Evolutionary conservation across 805 yeast genomes (phyloP), one percentile per base, ranked within the genome.

Genomic region (Cyberlindnera amylophila): DNA sequence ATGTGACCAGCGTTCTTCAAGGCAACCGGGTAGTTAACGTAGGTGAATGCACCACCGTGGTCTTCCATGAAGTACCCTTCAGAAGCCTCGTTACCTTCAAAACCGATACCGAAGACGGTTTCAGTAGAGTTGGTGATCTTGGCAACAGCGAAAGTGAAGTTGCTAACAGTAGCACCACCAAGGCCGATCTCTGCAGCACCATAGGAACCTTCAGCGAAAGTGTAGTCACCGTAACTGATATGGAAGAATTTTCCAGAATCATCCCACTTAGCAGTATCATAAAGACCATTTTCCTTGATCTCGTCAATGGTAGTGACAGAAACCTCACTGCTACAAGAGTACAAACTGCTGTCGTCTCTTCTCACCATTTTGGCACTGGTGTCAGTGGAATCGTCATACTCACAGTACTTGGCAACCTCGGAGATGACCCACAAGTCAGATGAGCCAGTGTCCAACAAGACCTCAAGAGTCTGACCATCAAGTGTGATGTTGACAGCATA

Each of bases 61-160:
- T 27, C 13, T 55, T 32, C 29, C 45, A 41, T 41, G 21, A 41
- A 32, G 13, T 11, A 4, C 8, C n/a, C 7, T 11, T n/a, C 13
- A 13, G 43, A 39, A 12, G 47, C 44, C 27, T 45, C 49, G 12
- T 19, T 36, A 12, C 40, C 46, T 13, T 24, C 28, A 12, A 42
- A 33, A 5, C 45, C 45, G 15, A 45, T 30, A 13, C 38, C 41
- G 23, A 36, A 27, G 24, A 44, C 44, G 86, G 29, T 76, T 63
- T 32, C 34, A 15, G 77, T 62, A 4, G 86, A 76, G 42, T 77
- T 75, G 3, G 83, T 74, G 31, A 11, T 81, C 89, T 19, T 86
- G 71, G 10, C 90, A 27, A 39, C 40, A 2, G 93, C 96, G 59
- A 87, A 72, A 16, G 84, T 77, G 33, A 82, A 63, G 44, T 68